Conservation (phyloP, 345 rosid genomes). For the Brassica carinata region DNA sequence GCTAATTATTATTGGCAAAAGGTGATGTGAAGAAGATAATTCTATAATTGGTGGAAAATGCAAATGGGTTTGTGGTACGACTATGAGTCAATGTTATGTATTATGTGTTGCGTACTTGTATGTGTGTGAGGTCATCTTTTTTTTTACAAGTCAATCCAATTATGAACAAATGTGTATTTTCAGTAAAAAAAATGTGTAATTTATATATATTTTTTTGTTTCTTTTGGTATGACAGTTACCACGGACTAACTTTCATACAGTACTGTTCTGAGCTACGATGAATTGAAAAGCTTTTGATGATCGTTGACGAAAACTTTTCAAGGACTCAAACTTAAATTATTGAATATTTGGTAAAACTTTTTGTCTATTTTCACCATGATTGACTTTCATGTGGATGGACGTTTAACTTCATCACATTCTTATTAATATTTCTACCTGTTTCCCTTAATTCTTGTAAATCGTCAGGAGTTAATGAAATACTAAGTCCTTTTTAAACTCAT, state of each 20-base stretch:
- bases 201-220: too few species aligned
- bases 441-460: neutral
- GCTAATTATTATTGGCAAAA: constrained; percentile 6
- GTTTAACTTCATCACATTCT: neutral
- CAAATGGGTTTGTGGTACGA: neutral
- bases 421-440: neutral
- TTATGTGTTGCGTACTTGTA: constrained; percentile 1
- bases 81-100: neutral
- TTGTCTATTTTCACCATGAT: neutral
- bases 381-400: neutral
- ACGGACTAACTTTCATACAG: neutral
- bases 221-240: too few species aligned
- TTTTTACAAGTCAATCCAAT: constrained; percentile 2
- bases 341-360: neutral
- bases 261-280: neutral
- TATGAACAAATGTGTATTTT: neutral
- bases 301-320: neutral
- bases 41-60: neutral
- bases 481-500: neutral
- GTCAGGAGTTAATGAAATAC: neutral
- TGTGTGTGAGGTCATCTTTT: constrained; percentile 2
- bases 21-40: neutral
- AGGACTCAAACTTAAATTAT: neutral
- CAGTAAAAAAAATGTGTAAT: too few species aligned
- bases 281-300: constrained; percentile 1